phyloP scores from a whole-genome alignment of 2,329 filamentous ascomycete species.

The Aspergillus udagawae region DNA sequence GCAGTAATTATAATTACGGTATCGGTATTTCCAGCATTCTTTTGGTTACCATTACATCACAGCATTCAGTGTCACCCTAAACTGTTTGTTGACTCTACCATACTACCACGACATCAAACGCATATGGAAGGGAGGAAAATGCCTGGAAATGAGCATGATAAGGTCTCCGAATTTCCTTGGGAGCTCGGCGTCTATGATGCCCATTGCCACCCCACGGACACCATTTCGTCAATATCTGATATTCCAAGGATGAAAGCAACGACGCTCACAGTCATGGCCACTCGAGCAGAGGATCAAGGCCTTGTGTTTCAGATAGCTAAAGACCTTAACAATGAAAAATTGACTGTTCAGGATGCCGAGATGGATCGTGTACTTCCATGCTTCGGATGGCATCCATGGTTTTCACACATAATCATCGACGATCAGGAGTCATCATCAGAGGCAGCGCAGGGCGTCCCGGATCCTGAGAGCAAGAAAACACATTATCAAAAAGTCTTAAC shows the following conservation, averaged over 20 bases:
- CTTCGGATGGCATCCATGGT: slow-evolving; percentile 68
- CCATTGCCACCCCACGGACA: slow-evolving; percentile 65
- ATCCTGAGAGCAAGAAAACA: slow-evolving; percentile 28
- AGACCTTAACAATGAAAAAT: slow-evolving; percentile 31
- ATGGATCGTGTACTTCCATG: slow-evolving; percentile 53
- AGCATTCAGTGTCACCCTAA: neutral
- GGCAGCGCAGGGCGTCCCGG: neutral
- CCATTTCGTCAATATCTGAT: slow-evolving; percentile 51
- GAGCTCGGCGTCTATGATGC: slow-evolving; percentile 60
- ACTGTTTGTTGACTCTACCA: neutral
- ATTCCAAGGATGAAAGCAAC: slow-evolving; percentile 57
- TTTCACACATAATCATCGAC: slow-evolving; percentile 58
- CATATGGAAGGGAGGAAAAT: neutral
- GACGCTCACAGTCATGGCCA: slow-evolving; percentile 60
- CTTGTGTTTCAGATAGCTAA: slow-evolving; percentile 52
- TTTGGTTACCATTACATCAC: slow-evolving; percentile 6
- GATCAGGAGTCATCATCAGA: slow-evolving; percentile 29
- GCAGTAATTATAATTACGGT: neutral
- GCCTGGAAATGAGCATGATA: slow-evolving; percentile 5
- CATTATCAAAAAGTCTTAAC: slow-evolving; percentile 56
- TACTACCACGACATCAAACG: neutral
- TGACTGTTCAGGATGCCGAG: slow-evolving; percentile 4
- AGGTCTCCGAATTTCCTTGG: slow-evolving; percentile 52
- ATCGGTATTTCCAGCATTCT: neutral
- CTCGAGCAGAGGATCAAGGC: slow-evolving; percentile 57